Evolutionary conservation across 352 stramenopile species (phyloP).

Genomic region (Pythium rhizo-oryzae): DNA sequence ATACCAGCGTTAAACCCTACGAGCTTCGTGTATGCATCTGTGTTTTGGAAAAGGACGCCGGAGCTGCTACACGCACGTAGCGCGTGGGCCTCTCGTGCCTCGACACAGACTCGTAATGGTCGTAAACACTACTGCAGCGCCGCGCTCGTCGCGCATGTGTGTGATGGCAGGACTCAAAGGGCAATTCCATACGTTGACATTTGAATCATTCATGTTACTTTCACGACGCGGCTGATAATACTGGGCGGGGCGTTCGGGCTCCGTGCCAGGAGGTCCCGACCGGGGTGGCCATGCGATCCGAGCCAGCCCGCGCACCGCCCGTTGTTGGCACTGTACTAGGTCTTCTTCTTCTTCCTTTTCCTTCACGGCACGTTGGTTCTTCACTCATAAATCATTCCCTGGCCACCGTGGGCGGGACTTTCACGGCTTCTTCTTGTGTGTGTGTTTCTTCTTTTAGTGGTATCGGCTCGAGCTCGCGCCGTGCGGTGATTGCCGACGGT

Average conservation of each 20-base stretch:
- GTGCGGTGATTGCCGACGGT: constrained; percentile 17
- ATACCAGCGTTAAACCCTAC: neutral
- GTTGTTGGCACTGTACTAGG: constrained; percentile 20
- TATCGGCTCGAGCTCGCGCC: constrained; percentile 1
- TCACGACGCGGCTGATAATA: constrained; percentile 18
- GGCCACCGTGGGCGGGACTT: neutral
- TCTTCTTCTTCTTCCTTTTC: constrained; percentile 8
- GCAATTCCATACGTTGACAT: constrained; percentile 35
- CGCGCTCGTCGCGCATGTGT: neutral
- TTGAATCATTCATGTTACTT: constrained; percentile 22
- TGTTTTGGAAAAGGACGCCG: neutral
- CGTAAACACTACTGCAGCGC: neutral
- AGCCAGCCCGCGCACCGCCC: constrained; percentile 9
- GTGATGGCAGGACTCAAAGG: constrained; percentile 16
- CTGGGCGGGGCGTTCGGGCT: constrained; percentile 6
- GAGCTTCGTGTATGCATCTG: neutral
- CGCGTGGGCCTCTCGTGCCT: too few species aligned
- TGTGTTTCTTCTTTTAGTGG: constrained; percentile 5
- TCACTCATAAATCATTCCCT: constrained; percentile 21
- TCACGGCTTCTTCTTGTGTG: neutral
- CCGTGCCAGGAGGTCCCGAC: neutral
- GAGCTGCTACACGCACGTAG: too few species aligned
- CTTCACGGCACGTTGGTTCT: constrained; percentile 8
- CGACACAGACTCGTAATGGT: too few species aligned
- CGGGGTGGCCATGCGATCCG: constrained; percentile 11